Base-by-base conservation (phyloP, 2,329 filamentous ascomycete species). In the Pseudogymnoascus sp. region DNA sequence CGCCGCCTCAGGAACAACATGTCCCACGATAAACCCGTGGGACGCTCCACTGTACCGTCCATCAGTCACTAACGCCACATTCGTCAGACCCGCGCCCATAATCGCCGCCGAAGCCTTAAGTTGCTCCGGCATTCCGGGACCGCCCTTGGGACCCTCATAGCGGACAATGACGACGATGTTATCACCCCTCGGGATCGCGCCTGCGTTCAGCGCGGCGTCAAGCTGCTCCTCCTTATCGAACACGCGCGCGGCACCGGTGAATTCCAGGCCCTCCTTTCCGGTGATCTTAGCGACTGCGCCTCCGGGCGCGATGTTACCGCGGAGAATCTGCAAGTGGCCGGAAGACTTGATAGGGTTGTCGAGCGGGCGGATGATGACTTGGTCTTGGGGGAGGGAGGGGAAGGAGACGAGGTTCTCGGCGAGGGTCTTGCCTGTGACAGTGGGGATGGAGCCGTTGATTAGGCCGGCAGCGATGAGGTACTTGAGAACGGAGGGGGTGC, bases 201-300 rank as follows among this genome's bases (percentile, higher is more conserved):
- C 87, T 18, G 78, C 78, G 25, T 85, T 87, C 10, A 97, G 80
- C 0, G 92, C 92, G 0, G 80, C 76, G 72, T 95, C 86, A 48
- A 97, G 85, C 67, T 87, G 82, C 67, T 86, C 80, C 75, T 97
- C 93, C 71, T 94, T 93, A 75, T 97, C 80, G 74, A 94, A 97
- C 52, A 95, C 90, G 18, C 86, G 82, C 0, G 91, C 93, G 66
- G 85, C 85, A 58, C 93, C 93, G 0, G 81, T 87, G 75, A 97
- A 97, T 10, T 77, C 79, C 5, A 92, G 81, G 2, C 93, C 93
- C 74, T 97, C 93, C 74, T 97, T 97, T 36, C 93, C 93, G 0
- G 93, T 97, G 74, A 97, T 97, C 76, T 97, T 97, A 64, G 92
- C 92, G 1, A 97, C 92, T 0, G 92, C 89, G 35, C 93, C 93